Conservation (phyloP, 495 filamentous ascomycete species). For the Achaetomiella virescens region DNA sequence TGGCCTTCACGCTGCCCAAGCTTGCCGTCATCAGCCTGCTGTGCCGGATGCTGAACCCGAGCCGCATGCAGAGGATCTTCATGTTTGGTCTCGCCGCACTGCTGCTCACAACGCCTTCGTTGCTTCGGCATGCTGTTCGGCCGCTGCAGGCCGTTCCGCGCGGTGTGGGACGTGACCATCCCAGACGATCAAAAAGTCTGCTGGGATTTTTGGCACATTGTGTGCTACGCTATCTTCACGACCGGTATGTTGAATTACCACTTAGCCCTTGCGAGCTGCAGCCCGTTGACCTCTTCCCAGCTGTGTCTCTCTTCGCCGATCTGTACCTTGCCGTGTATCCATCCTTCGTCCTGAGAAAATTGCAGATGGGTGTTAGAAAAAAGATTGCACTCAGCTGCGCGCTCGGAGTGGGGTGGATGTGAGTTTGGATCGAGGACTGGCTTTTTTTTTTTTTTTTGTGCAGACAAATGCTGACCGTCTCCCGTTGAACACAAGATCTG, state of each 20-base stretch:
- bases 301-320: conserved; percentile 41
- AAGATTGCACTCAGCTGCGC: conserved; percentile 41
- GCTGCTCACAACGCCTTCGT: conserved; percentile 23
- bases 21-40: conserved; percentile 41
- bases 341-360: conserved; percentile 33
- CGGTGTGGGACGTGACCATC: conserved; percentile 38
- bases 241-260: conserved; percentile 27
- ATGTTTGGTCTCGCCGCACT: conserved; percentile 32
- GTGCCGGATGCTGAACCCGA: conserved; percentile 33
- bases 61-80: conserved; percentile 21
- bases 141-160: conserved; percentile 36
- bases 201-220: conserved; percentile 29
- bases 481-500: too few species aligned
- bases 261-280: background rate
- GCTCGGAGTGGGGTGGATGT: conserved; percentile 45
- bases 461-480: too few species aligned
- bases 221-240: conserved; percentile 38
- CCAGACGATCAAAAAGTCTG: conserved; percentile 24
- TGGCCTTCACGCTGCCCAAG: conserved; percentile 40
- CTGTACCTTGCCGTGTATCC: conserved; percentile 47
- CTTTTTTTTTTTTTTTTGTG: too few species aligned
- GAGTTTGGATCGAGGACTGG: too few species aligned
- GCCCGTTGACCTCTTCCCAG: too few species aligned
- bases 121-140: conserved; percentile 37
- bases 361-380: conserved; percentile 42